These are phyloP conservation scores for Babesia divergens DNA, from an alignment of 169 alveolate genomes.

Conservation along the genomic window DNA sequence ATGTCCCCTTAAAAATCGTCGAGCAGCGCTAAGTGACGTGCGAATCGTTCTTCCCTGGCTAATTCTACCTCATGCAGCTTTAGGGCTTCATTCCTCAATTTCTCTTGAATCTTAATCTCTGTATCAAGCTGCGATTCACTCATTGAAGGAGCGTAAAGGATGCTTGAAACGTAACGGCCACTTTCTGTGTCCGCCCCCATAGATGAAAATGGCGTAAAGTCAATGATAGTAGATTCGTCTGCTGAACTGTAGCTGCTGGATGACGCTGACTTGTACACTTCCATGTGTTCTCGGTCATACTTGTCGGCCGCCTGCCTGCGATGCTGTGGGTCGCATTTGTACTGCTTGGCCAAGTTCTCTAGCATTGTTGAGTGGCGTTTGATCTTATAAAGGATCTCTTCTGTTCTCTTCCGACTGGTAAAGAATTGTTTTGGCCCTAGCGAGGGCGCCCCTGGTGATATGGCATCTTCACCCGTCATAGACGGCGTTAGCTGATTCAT, in stretches of 20 bases:
- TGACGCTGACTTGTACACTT: background rate
- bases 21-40: background rate
- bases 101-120: slow-evolving; percentile 15
- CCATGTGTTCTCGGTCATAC: background rate
- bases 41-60: background rate
- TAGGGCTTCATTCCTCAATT: background rate
- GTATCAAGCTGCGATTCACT: slow-evolving; percentile 26
- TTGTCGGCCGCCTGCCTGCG: background rate
- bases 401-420: background rate
- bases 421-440: slow-evolving; percentile 7
- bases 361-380: slow-evolving; percentile 25
- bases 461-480: background rate
- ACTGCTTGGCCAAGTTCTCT: slow-evolving; percentile 25
- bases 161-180: background rate
- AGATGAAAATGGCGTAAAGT: background rate
- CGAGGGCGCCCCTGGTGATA: background rate
- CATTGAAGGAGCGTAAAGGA: slow-evolving; percentile 3
- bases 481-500: background rate
- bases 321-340: background rate
- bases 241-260: background rate
- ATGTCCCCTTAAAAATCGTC: background rate
- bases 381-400: slow-evolving; percentile 21
- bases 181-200: background rate
- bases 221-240: background rate
- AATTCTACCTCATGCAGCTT: slow-evolving; percentile 10